Evolutionary conservation across 257 asterid species (phyloP), one percentile per base, ranked within the genome.

Genomic region (Nicotiana undulata): DNA sequence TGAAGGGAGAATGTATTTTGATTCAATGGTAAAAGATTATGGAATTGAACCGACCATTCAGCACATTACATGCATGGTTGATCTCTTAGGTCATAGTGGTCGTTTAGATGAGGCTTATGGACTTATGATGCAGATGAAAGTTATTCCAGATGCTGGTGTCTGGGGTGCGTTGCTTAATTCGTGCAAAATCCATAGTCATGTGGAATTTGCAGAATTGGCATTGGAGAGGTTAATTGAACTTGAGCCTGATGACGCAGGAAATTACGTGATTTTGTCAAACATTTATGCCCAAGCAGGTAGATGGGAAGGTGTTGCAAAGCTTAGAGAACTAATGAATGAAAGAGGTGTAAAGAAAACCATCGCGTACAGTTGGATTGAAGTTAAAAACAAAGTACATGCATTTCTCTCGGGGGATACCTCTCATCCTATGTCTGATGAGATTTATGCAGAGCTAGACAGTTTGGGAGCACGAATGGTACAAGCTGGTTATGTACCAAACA

Each of bases 111-210:
- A 87, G 84, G 93, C 93, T 16, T 86, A 91, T 83, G 15, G 17
- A 79, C 86, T 91, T 22, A 87, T 89, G 65, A 82, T 17, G 60
- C 76, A 81, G 76, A 89, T 89, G 90, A 85, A 70, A 51, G 89
- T 81, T 56, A 74, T 46, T 24, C 91, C 92, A 1, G 95, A 91
- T 86, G 84, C 91, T 63, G 95, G 91, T 61, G 85, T 91, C 28
- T 91, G 95, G 95, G 93, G 93, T 60, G 90, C 95, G 63, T 83
- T 91, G 88, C 92, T 91, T 32, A 88, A 87, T 82, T 88, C 92
- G 0, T 89, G 93, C 46, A 91, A 91, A 86, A 88, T 88, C 18
- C 92, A 89, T 12, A 84, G 86, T 37, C 81, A 91, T 31, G 88
- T 88, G 80, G 92, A 88, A 86, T 75, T 89, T 32, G 95, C 89